Percentiles rank a stretch among this genome's conserved stretches.
These are phyloP conservation scores for Oryza australiensis DNA, from an alignment of 176 grass and related monocot species.

Conservation along the genomic window DNA sequence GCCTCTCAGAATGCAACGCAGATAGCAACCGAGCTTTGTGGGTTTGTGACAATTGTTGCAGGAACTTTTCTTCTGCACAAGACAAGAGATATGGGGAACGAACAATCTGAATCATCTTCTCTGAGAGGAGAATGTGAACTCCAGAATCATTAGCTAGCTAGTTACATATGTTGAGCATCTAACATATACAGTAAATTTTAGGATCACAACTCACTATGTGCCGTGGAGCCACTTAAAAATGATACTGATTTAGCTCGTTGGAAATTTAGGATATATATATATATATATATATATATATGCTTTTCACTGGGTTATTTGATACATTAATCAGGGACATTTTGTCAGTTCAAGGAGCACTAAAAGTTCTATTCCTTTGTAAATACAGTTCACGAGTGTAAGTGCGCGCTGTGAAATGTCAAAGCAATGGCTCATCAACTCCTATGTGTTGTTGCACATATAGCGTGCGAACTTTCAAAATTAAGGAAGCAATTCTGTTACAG, in stretches of 20 bases:
- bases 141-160: slow-evolving; percentile 36
- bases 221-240: not conserved
- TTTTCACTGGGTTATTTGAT: slow-evolving; percentile 8
- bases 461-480: not conserved
- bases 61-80: slow-evolving; percentile 87
- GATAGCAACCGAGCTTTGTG: slow-evolving; percentile 67
- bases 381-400: not conserved
- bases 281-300: not conserved
- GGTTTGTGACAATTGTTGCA: slow-evolving; percentile 73
- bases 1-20: slow-evolving; percentile 61
- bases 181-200: slow-evolving; percentile 16
- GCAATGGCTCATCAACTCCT: not conserved
- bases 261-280: not conserved
- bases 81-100: slow-evolving; percentile 69
- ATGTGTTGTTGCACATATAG: not conserved
- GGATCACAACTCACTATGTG: not conserved
- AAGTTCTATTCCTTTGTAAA: not conserved
- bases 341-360: not conserved
- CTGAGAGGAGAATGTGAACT: slow-evolving; percentile 40
- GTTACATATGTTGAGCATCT: slow-evolving; percentile 31
- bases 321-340: not conserved
- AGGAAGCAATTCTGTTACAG: not conserved
- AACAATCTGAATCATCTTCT: slow-evolving; percentile 32
- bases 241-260: slow-evolving; percentile 3
- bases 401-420: not conserved